phyloP scores from a whole-genome alignment of 1,284 basidiomycete genomes.

The Ceratobasidium sp. region DNA sequence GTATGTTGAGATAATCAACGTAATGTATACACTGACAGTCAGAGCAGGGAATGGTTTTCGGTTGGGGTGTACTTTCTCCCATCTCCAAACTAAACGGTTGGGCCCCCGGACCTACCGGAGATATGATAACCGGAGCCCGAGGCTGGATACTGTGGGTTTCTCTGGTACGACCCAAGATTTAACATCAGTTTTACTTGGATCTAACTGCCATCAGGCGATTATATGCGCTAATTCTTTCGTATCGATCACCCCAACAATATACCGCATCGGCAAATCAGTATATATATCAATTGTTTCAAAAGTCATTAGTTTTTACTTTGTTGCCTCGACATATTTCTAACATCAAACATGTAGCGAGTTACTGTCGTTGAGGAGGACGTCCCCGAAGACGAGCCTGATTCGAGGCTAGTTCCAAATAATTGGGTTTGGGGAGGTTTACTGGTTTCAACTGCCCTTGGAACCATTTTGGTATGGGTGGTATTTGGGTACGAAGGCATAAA shows the following conservation, averaged over 20 bases:
- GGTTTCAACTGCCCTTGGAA: conserved; percentile 72
- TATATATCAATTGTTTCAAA: conserved; percentile 16
- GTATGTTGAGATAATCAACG: conserved; percentile 54
- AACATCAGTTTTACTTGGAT: neutral
- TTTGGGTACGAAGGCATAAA: conserved; percentile 91
- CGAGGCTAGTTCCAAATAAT: conserved; percentile 74
- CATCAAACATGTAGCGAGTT: neutral
- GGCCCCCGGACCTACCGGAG: conserved; percentile 88
- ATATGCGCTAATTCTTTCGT: conserved; percentile 93
- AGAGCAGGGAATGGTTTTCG: conserved; percentile 86
- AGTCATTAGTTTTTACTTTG: neutral
- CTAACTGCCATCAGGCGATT: conserved; percentile 66
- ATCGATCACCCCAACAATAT: conserved; percentile 70
- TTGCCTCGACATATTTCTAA: neutral
- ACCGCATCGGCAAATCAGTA: conserved; percentile 4
- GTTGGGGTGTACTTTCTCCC: conserved; percentile 92
- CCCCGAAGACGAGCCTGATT: conserved; percentile 30
- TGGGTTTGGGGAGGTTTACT: conserved; percentile 81
- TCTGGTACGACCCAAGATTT: no score
- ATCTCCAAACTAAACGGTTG: conserved; percentile 82
- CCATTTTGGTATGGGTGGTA: conserved; percentile 81
- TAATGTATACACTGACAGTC: conserved; percentile 14
- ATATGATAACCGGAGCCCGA: conserved; percentile 84
- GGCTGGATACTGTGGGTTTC: conserved; percentile 97
- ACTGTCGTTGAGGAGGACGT: conserved; percentile 3